phyloP scores from a whole-genome alignment of 176 grass and related monocot genomes.

The Zea luxurians region DNA sequence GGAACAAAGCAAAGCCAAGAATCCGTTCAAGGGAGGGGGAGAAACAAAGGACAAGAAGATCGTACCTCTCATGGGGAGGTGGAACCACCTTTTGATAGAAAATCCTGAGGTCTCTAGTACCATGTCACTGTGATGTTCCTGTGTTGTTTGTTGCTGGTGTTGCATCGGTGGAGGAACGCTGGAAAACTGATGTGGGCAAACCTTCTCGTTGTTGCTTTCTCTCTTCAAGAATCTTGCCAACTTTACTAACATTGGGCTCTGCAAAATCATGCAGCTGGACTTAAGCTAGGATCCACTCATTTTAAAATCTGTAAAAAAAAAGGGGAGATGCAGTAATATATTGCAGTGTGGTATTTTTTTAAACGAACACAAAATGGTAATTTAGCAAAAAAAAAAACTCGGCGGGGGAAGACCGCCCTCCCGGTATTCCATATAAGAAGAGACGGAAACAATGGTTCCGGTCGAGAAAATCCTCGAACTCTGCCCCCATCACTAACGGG shows the following conservation, averaged over 20 bases:
- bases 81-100: constrained; percentile 25
- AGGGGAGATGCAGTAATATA: not conserved
- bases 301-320: not conserved
- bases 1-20: constrained; percentile 43
- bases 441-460: no score
- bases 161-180: constrained; percentile 35
- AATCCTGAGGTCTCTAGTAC: constrained; percentile 15
- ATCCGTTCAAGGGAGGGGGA: constrained; percentile 31
- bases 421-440: no score
- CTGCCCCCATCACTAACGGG: no score
- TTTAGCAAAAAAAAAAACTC: not conserved
- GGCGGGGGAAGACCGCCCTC: no score
- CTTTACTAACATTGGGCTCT: constrained; percentile 4
- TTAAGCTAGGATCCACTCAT: not conserved
- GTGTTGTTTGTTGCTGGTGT: constrained; percentile 30
- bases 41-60: constrained; percentile 39
- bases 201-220: constrained; percentile 51
- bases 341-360: not conserved
- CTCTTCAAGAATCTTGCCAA: constrained; percentile 35
- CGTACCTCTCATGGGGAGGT: constrained; percentile 42
- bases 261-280: constrained; percentile 16
- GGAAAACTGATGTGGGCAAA: constrained; percentile 34
- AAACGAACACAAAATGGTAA: not conserved
- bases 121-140: constrained; percentile 19
- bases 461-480: no score